Evolutionary conservation across 805 yeast species (phyloP).

Genomic region (Candida golubevii): DNA sequence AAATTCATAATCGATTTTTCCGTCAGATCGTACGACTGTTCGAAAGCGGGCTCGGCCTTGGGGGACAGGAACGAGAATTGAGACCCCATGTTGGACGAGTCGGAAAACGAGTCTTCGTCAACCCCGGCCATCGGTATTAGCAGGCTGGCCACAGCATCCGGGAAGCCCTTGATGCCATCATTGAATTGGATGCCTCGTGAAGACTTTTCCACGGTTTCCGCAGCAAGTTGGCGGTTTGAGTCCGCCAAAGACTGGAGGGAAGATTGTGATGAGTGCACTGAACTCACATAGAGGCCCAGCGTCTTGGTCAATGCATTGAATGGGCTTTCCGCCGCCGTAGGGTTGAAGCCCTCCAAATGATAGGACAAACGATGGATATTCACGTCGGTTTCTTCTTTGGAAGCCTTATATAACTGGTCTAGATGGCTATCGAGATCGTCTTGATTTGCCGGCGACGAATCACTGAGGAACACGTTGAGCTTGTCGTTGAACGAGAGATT

Average conservation of each 20-base stretch:
- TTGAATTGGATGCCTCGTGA: conserved; percentile 31
- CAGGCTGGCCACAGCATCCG: conserved; percentile 34
- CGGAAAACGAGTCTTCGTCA: conserved; percentile 13
- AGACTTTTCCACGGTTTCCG: conserved; percentile 7
- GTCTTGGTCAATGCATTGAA: conserved; percentile 27
- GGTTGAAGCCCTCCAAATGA: conserved; percentile 17
- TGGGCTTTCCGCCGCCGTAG: conserved; percentile 26
- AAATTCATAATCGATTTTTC: conserved; percentile 41
- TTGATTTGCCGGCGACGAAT: conserved; percentile 12
- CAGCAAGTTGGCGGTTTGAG: conserved; percentile 15
- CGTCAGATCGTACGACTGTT: conserved; percentile 32
- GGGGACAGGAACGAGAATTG: conserved; percentile 2
- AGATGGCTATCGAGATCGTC: conserved; percentile 36
- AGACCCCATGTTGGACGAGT: conserved; percentile 5
- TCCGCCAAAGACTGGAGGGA: conserved; percentile 24
- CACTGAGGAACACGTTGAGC: conserved; percentile 38
- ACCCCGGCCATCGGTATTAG: conserved; percentile 23
- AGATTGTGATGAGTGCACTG: conserved; percentile 36
- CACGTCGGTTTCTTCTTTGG: conserved; percentile 24
- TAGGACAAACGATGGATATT: conserved; percentile 35
- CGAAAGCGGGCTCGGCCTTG: conserved; percentile 20
- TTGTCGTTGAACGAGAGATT: conserved; percentile 41
- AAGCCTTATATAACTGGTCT: conserved; percentile 24
- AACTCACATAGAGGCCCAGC: conserved; percentile 19
- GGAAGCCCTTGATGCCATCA: conserved; percentile 42